Evolutionary conservation across 2,329 filamentous ascomycete species (phyloP).

Genomic region (Aspergillus ibericus): DNA sequence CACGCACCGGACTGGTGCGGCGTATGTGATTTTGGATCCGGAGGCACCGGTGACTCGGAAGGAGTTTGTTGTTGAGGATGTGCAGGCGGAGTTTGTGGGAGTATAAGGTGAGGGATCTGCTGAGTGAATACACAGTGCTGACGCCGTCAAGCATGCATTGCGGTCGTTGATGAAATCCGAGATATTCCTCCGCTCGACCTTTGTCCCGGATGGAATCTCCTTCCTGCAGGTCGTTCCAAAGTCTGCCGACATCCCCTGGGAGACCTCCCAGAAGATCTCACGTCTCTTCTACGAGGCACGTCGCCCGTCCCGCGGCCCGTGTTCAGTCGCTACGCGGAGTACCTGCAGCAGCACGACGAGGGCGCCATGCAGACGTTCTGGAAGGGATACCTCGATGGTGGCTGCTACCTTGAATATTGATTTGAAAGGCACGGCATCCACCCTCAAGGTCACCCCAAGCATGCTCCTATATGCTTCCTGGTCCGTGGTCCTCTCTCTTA

Average conservation of each 20-base stretch:
- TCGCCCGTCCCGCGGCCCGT: not conserved
- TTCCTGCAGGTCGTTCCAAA: not conserved
- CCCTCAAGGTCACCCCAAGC: not conserved
- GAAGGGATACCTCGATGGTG: not conserved
- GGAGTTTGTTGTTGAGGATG: conserved; percentile 8
- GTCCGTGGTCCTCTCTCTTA: conserved; percentile 3
- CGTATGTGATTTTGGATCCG: conserved; percentile 18
- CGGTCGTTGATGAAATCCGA: not conserved
- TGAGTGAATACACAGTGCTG: not conserved
- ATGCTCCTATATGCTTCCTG: conserved; percentile 2
- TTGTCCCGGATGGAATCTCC: not conserved
- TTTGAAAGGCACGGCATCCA: not conserved
- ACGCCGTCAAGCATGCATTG: not conserved
- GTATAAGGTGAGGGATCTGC: conserved; percentile 3
- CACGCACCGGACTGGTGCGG: not conserved
- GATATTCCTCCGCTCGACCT: not conserved
- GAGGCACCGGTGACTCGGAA: conserved; percentile 11
- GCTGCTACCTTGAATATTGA: not conserved
- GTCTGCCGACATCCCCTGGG: not conserved
- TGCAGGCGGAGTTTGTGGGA: conserved; percentile 4
- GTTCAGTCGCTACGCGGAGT: conserved; percentile 5
- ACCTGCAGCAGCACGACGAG: not conserved
- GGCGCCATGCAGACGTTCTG: not conserved
- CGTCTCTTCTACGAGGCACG: not conserved
- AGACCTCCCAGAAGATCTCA: conserved; percentile 2